Evolutionary conservation across 1,284 basidiomycete genomes (phyloP).

Genomic region (Heliocybe sulcata): DNA sequence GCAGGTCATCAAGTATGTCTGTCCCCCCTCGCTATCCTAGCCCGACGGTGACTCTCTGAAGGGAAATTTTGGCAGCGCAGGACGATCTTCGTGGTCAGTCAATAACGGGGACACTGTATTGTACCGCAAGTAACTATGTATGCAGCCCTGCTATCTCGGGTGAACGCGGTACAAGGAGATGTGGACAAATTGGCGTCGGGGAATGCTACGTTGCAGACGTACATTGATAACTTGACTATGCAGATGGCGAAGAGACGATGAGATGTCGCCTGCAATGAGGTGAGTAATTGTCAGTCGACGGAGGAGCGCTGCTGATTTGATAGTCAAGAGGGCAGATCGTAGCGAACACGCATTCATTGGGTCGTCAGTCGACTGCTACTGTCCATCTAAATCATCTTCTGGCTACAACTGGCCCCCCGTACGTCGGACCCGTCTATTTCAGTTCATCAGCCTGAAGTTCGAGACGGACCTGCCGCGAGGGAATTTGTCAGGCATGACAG

Average conservation of each 20-base stretch:
- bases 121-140: not conserved
- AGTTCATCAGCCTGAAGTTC: constrained; percentile 34
- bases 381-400: too few species aligned
- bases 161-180: constrained; percentile 64
- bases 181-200: constrained; percentile 70
- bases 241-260: constrained; percentile 74
- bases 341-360: too few species aligned
- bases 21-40: not conserved
- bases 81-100: constrained; percentile 63
- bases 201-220: constrained; percentile 80
- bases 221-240: constrained; percentile 81
- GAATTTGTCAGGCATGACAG: constrained; percentile 26
- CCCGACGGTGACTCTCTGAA: constrained; percentile 18
- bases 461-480: constrained; percentile 32
- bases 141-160: constrained; percentile 62
- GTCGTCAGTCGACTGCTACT: too few species aligned
- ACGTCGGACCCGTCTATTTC: too few species aligned
- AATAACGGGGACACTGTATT: not conserved
- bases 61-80: constrained; percentile 67
- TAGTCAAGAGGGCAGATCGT: too few species aligned
- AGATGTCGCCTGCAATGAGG: constrained; percentile 7
- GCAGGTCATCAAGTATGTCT: constrained; percentile 45
- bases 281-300: not conserved
- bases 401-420: too few species aligned
- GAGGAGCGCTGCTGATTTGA: too few species aligned